Evolutionary conservation across 2,329 filamentous ascomycete genomes (phyloP).

Genomic region (Neofusicoccum sp.): DNA sequence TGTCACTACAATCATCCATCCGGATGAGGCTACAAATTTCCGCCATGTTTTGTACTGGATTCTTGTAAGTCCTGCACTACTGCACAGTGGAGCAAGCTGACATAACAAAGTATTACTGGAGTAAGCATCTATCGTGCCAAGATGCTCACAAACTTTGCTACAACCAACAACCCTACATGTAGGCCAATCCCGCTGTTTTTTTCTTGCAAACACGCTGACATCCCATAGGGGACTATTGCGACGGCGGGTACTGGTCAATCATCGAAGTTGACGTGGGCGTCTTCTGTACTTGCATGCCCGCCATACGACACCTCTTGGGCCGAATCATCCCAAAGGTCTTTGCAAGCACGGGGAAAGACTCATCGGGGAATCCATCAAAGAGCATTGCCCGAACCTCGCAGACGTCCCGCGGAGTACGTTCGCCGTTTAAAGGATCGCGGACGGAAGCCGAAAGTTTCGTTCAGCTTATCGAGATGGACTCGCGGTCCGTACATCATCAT

Average conservation of each 20-base stretch:
- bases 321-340: background rate
- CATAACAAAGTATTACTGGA: background rate
- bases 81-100: background rate
- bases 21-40: background rate
- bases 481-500: too few relatives aligned
- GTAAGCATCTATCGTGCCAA: background rate
- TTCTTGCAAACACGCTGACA: background rate
- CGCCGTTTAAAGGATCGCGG: background rate
- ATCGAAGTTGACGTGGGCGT: background rate
- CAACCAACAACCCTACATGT: background rate
- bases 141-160: background rate
- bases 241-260: conserved; percentile 1
- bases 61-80: background rate
- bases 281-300: background rate
- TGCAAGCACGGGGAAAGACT: background rate
- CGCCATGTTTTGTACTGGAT: conserved; percentile 3
- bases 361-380: background rate
- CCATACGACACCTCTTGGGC: background rate
- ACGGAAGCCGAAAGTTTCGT: background rate
- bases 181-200: background rate
- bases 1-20: background rate
- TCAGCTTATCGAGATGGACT: background rate
- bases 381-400: background rate
- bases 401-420: background rate
- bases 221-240: background rate